These are phyloP conservation scores for Erythrobasidium hasegawianum DNA, from an alignment of 1,284 basidiomycete species.

Conservation along the genomic window DNA sequence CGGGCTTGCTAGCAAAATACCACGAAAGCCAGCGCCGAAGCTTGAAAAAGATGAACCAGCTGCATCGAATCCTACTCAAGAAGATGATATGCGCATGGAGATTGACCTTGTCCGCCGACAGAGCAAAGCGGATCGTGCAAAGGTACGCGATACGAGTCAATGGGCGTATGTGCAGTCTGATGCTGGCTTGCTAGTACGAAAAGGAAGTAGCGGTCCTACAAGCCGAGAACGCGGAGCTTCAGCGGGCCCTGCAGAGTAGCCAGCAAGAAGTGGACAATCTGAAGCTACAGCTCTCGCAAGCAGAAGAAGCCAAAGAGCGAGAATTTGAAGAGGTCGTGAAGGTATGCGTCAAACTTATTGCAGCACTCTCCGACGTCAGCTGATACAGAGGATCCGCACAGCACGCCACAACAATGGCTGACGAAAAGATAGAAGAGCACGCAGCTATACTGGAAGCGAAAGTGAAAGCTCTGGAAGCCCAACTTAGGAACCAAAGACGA, in stretches of 20 bases:
- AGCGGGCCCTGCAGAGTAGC: slow-evolving; percentile 8
- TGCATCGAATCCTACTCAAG: background rate
- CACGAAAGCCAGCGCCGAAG: slow-evolving; percentile 6
- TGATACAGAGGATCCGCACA: background rate
- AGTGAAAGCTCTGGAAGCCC: slow-evolving; percentile 29
- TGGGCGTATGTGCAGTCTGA: background rate
- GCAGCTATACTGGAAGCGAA: slow-evolving; percentile 29
- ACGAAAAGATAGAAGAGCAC: slow-evolving; percentile 21
- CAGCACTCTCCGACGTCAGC: background rate
- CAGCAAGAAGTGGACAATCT: background rate
- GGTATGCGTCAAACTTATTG: background rate
- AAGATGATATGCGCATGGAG: slow-evolving; percentile 22
- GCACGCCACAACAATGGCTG: slow-evolving; percentile 28
- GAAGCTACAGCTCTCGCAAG: background rate
- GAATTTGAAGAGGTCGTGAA: slow-evolving; percentile 24
- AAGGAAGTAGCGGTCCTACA: background rate
- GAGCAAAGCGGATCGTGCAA: slow-evolving; percentile 11
- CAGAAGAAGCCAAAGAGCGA: background rate
- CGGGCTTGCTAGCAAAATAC: slow-evolving; percentile 7
- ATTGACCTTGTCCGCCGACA: slow-evolving; percentile 19
- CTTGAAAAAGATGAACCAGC: background rate
- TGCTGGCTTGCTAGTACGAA: background rate
- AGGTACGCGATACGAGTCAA: background rate
- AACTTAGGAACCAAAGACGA: slow-evolving; percentile 10
- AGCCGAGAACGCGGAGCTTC: background rate